A percentile compares a stretch with the other conserved stretches of the same genome.
Conservation (phyloP, 495 filamentous ascomycete species). For the Rusavskia elegans region DNA sequence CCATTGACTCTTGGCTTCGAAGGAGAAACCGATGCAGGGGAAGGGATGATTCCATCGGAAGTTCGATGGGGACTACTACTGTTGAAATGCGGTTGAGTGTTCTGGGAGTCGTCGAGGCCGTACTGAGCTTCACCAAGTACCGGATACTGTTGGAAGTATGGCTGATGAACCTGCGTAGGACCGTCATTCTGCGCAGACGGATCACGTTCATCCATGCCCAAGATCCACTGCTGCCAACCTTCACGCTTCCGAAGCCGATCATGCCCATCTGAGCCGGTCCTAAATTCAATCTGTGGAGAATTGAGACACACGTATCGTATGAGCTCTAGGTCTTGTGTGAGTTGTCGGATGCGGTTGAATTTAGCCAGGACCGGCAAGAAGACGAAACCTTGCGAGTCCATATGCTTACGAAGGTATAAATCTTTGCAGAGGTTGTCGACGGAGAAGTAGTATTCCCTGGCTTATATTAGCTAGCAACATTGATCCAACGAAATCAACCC, state of each 20-base stretch:
- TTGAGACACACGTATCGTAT: conserved; percentile 57
- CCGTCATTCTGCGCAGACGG: conserved; percentile 43
- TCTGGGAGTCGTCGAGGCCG: conserved; percentile 4
- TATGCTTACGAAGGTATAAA: conserved; percentile 68
- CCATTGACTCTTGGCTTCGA: not conserved
- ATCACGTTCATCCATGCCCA: conserved; percentile 45
- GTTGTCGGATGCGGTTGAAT: conserved; percentile 69
- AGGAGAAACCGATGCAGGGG: not conserved
- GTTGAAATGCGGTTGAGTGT: conserved; percentile 4
- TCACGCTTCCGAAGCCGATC: conserved; percentile 67
- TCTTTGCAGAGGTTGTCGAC: conserved; percentile 95
- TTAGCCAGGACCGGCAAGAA: conserved; percentile 54
- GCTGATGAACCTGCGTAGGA: conserved; percentile 22
- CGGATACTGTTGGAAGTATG: conserved; percentile 16
- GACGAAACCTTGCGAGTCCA: conserved; percentile 94
- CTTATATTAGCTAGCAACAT: conserved; percentile 9
- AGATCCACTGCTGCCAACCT: conserved; percentile 68
- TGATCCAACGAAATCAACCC: not conserved
- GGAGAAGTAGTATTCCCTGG: conserved; percentile 84
- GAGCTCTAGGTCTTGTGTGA: conserved; percentile 57
- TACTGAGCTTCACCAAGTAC: not conserved
- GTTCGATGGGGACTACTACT: conserved; percentile 3
- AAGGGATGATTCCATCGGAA: conserved; percentile 2
- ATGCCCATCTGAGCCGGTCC: conserved; percentile 50
- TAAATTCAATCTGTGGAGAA: conserved; percentile 54